Base-by-base conservation (phyloP, 1,284 basidiomycete genomes). In the Prillingera fragicola region DNA sequence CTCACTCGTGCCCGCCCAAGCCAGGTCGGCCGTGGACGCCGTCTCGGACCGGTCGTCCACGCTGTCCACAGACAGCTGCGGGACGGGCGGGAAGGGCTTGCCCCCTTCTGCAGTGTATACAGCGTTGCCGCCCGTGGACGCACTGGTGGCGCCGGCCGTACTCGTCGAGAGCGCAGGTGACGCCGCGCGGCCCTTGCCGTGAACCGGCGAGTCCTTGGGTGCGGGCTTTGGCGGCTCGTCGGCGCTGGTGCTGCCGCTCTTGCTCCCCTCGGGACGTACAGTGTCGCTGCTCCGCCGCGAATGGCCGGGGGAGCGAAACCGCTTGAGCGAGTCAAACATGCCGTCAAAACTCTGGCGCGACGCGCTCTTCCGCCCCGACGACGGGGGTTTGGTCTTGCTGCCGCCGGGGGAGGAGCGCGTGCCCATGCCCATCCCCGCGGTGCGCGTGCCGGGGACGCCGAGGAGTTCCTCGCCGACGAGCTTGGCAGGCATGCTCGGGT, bases 1-100 rank as follows among this genome's bases (percentile, higher is more conserved):
- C 17, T 41, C 40, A n/a, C n/a, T n/a, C 14, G 40, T 41, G 19
- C 40, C 40, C 12, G 40, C 40, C 13, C 34, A 18, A 14, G 40
- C 33, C 18, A 41, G 32, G 40, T 34, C 33, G 22, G 19, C 18
- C 21, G 12, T 24, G 21, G 21, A 23, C 18, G 33, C 33, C n/a
- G 32, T n/a, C n/a, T n/a, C 32, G 18, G 32, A 21, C 18, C 18
- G 7, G 18, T 18, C 15, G 18, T 33, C 9, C 9, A 8, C 8
- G 19, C 18, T 17, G 8, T 17, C 6, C 18, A 22, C 21, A 13
- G 26, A 29, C 24, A 31, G 29, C 29, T 31, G 29, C 29, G 29
- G 10, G n/a, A 31, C 29, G 8, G 29, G n/a, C 19, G 37, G 12
- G n/a, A 17, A 17, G 7, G 29, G 29, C n/a, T n/a, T 7, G n/a